A percentile compares a stretch with the other conserved stretches of the same genome.
Evolutionary conservation across 2,329 filamentous ascomycete species (phyloP).

Genomic region (Cordyceps militaris): DNA sequence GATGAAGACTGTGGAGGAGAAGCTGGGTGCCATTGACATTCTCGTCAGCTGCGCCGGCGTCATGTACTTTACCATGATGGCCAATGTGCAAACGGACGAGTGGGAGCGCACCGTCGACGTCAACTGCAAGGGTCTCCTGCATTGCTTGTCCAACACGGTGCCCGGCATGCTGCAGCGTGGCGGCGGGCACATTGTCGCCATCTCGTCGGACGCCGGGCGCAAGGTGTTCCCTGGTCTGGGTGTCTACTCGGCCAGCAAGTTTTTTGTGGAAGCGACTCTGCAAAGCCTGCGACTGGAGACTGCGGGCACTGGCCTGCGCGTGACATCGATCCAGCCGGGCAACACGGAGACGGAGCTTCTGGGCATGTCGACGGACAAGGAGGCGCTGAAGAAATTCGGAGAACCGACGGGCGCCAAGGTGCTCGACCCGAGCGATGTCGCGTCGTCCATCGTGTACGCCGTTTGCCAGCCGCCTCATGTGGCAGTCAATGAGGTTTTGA

Average conservation of each 20-base stretch:
- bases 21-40: constrained; percentile 68
- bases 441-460: constrained; percentile 65
- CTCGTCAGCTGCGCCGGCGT: constrained; percentile 75
- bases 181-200: constrained; percentile 67
- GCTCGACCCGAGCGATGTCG: constrained; percentile 66
- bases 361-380: constrained; percentile 65
- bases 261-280: constrained; percentile 79
- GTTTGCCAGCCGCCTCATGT: constrained; percentile 68
- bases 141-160: constrained; percentile 63
- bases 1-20: constrained; percentile 47
- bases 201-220: constrained; percentile 74
- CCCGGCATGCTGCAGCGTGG: constrained; percentile 65
- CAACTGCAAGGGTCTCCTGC: constrained; percentile 76
- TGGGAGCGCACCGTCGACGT: constrained; percentile 80
- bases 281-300: constrained; percentile 70
- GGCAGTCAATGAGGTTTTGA: constrained; percentile 71
- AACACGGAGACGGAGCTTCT: constrained; percentile 69
- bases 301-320: constrained; percentile 62
- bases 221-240: constrained; percentile 77
- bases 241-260: constrained; percentile 77
- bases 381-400: constrained; percentile 73
- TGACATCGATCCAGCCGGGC: constrained; percentile 70
- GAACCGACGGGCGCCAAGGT: constrained; percentile 69
- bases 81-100: constrained; percentile 63
- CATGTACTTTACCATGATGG: constrained; percentile 89